Conservation (phyloP, 768 basidiomycete genomes). For the Suillus subalutaceus region DNA sequence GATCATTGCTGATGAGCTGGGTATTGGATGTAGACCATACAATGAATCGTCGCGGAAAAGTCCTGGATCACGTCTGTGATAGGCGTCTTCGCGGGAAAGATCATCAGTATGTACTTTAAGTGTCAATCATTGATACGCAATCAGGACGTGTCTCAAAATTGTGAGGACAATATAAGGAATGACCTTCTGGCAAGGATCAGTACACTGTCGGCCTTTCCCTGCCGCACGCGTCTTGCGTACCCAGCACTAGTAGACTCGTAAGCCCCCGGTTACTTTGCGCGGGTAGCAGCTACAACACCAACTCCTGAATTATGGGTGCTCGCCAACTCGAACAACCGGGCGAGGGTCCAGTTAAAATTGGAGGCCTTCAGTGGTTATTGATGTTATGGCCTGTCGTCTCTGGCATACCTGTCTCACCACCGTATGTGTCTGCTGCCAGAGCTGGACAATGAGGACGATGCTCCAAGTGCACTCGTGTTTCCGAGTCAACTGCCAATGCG, state of each 20-base stretch:
- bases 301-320: not conserved
- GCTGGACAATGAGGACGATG: no score
- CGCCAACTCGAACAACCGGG: not conserved
- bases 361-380: not conserved
- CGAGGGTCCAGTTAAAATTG: not conserved
- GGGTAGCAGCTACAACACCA: not conserved
- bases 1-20: conserved; percentile 55
- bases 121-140: not conserved
- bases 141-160: not conserved
- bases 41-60: not conserved
- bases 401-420: no score
- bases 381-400: no score
- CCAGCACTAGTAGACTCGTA: not conserved
- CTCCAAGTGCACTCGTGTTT: no score
- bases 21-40: conserved; percentile 21
- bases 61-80: not conserved
- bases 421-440: no score
- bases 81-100: not conserved
- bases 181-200: not conserved
- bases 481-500: no score
- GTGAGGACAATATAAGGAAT: not conserved
- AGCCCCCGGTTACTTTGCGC: not conserved
- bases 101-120: not conserved
- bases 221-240: not conserved
- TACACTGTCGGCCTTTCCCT: not conserved